Conservation (phyloP, 257 asterid genomes). For the Salvia rosmarinus region DNA sequence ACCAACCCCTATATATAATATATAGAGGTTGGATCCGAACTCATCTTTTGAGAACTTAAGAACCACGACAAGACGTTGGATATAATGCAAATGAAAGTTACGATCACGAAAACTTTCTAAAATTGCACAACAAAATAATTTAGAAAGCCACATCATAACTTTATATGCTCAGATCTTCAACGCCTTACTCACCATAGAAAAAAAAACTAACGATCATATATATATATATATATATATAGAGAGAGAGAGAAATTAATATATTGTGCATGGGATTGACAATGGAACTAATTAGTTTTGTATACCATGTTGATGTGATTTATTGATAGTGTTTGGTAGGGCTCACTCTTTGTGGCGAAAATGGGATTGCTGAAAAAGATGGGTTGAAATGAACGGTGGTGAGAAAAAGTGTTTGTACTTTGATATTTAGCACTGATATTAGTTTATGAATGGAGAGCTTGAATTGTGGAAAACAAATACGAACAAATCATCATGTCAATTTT, state of each 20-base stretch:
- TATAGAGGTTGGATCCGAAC: too few relatives aligned
- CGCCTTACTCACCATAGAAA: too few relatives aligned
- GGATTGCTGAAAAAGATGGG: constrained; percentile 6
- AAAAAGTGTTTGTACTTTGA: background rate
- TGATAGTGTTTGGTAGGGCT: constrained; percentile 16
- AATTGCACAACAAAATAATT: too few relatives aligned
- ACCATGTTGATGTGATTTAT: constrained; percentile 32
- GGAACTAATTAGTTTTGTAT: constrained; percentile 34
- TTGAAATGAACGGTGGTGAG: constrained; percentile 21
- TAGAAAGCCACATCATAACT: too few relatives aligned
- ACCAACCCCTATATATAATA: too few relatives aligned
- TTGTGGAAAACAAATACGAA: background rate
- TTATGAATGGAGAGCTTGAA: constrained; percentile 36
- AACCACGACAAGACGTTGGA: too few relatives aligned
- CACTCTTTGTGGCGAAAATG: constrained; percentile 31
- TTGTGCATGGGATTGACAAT: constrained; percentile 20
- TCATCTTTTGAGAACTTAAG: too few relatives aligned
- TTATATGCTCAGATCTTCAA: too few relatives aligned
- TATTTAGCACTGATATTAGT: background rate
- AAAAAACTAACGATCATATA: too few relatives aligned
- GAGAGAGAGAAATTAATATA: constrained; percentile 18
- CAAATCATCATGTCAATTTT: background rate
- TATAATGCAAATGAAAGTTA: too few relatives aligned
- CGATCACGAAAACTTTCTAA: too few relatives aligned
- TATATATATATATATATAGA: background rate